phyloP scores from a whole-genome alignment of 345 rosid genomes.

The Cochlearia excelsa region DNA sequence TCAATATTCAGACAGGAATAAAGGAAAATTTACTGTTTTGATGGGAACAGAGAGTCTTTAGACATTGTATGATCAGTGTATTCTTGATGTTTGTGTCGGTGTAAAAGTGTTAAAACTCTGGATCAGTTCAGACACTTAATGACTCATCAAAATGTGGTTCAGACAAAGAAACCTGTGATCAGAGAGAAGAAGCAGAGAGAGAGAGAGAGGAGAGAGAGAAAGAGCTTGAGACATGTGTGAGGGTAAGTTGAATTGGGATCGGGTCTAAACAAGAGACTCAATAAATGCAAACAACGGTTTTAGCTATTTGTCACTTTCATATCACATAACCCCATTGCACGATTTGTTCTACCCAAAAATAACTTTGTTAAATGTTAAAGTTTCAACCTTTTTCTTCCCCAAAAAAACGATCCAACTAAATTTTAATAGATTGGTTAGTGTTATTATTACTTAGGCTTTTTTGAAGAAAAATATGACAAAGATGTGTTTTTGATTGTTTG shows the following conservation, averaged over 20 bases:
- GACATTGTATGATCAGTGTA: conserved; percentile 29
- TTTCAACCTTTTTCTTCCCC: conserved; percentile 19
- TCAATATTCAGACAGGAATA: conserved; percentile 12
- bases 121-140: conserved; percentile 12
- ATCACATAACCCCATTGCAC: background rate
- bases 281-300: conserved; percentile 35
- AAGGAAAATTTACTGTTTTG: conserved; percentile 27
- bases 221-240: conserved; percentile 32
- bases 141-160: conserved; percentile 22
- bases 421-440: background rate
- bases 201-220: conserved; percentile 21
- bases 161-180: conserved; percentile 18
- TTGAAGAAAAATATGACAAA: background rate
- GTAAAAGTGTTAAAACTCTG: conserved; percentile 8
- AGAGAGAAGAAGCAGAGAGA: conserved; percentile 2
- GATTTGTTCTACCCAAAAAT: conserved; percentile 33
- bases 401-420: conserved; percentile 10
- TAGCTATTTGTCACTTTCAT: conserved; percentile 1
- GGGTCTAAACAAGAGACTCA: conserved; percentile 32
- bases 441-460: background rate
- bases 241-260: conserved; percentile 35
- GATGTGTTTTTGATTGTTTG: conserved; percentile 35
- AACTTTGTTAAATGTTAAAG: conserved; percentile 23
- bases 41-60: conserved; percentile 27
- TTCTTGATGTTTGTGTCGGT: conserved; percentile 18